These are phyloP conservation scores for Nidularia pulvinata DNA, from an alignment of 768 basidiomycete species.

Conservation along the genomic window DNA sequence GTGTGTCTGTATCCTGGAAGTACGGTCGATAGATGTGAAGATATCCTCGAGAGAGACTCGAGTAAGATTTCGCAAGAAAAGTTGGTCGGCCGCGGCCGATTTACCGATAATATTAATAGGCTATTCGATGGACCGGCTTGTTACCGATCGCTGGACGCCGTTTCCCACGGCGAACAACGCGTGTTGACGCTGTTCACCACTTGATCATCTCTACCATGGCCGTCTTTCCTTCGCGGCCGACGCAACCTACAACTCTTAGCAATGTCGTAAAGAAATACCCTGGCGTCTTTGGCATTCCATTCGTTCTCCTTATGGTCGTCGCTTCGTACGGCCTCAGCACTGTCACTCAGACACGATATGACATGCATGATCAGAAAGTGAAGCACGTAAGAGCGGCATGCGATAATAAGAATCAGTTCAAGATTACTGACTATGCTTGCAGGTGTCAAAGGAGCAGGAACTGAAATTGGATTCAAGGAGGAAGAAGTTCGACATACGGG, in stretches of 20 bases:
- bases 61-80: not conserved
- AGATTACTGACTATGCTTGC: not conserved
- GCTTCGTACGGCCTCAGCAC: constrained; percentile 83
- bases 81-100: not conserved
- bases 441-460: constrained; percentile 80
- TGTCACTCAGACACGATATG: constrained; percentile 91
- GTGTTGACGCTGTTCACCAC: not conserved
- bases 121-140: not conserved
- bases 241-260: constrained; percentile 37
- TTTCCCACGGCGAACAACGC: not conserved
- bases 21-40: not conserved
- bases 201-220: constrained; percentile 31
- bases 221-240: constrained; percentile 47
- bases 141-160: not conserved
- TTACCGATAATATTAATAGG: not conserved
- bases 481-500: constrained; percentile 89
- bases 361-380: constrained; percentile 81
- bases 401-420: not conserved
- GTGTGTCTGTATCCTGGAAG: not conserved
- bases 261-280: constrained; percentile 57
- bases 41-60: not conserved
- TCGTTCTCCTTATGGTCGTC: constrained; percentile 81
- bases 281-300: constrained; percentile 82
- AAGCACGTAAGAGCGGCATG: constrained; percentile 45
- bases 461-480: constrained; percentile 66